A percentile compares a stretch with the other conserved stretches of the same genome.
phyloP scores from a whole-genome alignment of 345 rosid species.

The Sisymbrium irio region DNA sequence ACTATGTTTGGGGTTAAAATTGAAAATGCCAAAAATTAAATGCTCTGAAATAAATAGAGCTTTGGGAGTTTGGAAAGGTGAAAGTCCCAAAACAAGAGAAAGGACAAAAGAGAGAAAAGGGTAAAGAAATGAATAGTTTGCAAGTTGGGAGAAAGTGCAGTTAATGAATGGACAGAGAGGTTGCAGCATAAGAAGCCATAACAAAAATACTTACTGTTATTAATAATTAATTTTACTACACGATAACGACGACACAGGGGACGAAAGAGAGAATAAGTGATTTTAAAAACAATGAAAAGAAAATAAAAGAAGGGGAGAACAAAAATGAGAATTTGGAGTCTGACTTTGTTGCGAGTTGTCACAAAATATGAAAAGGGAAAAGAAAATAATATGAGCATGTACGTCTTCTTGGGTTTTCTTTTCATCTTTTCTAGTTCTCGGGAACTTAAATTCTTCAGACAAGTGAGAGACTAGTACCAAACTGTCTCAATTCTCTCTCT shows the following conservation, averaged over 20 bases:
- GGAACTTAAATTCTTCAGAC: slow-evolving; percentile 26
- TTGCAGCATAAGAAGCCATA: slow-evolving; percentile 25
- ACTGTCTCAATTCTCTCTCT: slow-evolving; percentile 6
- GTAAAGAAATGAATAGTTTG: slow-evolving; percentile 6
- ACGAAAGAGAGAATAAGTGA: neutral
- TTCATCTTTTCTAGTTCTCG: slow-evolving; percentile 25
- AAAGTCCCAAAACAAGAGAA: slow-evolving; percentile 31
- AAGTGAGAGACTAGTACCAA: slow-evolving; percentile 27
- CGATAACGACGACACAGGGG: slow-evolving; percentile 14
- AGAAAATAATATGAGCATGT: slow-evolving; percentile 25
- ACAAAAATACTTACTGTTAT: neutral
- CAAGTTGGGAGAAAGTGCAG: slow-evolving; percentile 32
- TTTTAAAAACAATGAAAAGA: neutral
- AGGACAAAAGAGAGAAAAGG: slow-evolving; percentile 25
- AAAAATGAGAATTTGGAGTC: slow-evolving; percentile 15
- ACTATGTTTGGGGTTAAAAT: neutral
- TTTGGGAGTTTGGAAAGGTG: slow-evolving; percentile 26
- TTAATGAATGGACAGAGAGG: slow-evolving; percentile 34
- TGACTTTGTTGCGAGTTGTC: slow-evolving; percentile 33
- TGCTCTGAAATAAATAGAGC: slow-evolving; percentile 16
- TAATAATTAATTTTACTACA: neutral
- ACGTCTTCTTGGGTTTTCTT: neutral
- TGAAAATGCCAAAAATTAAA: neutral
- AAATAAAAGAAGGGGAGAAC: slow-evolving; percentile 1
- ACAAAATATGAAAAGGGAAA: slow-evolving; percentile 12